These are phyloP conservation scores for Lasiosphaeriaceae sp. DNA, from an alignment of 495 filamentous ascomycete genomes.

Conservation along the genomic window DNA sequence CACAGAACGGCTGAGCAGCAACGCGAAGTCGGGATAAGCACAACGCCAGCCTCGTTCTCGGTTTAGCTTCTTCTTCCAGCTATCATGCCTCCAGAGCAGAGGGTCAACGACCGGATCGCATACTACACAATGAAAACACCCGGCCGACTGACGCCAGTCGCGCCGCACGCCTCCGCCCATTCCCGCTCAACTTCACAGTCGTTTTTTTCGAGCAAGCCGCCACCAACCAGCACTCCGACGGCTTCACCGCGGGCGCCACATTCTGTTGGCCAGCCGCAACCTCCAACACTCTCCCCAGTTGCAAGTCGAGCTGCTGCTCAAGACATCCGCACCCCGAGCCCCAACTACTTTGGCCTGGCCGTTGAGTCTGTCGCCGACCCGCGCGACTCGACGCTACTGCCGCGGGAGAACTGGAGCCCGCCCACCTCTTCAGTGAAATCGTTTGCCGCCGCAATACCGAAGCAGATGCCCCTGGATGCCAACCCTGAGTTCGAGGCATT, in stretches of 20 bases:
- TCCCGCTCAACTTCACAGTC: slow-evolving; percentile 38
- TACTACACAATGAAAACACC: slow-evolving; percentile 48
- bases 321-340: slow-evolving; percentile 53
- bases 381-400: slow-evolving; percentile 55
- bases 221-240: slow-evolving; percentile 36
- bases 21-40: not conserved
- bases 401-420: slow-evolving; percentile 69
- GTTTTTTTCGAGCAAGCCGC: slow-evolving; percentile 28
- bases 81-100: slow-evolving; percentile 22
- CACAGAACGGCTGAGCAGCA: not conserved
- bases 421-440: slow-evolving; percentile 64
- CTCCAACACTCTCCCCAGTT: slow-evolving; percentile 38
- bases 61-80: not conserved
- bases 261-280: slow-evolving; percentile 43
- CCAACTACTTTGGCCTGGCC: slow-evolving; percentile 78
- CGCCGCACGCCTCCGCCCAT: slow-evolving; percentile 36
- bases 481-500: slow-evolving; percentile 78
- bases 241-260: slow-evolving; percentile 37
- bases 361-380: slow-evolving; percentile 57
- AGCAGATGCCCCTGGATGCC: slow-evolving; percentile 62
- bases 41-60: not conserved
- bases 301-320: slow-evolving; percentile 17
- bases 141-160: slow-evolving; percentile 34
- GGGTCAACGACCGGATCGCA: slow-evolving; percentile 30
- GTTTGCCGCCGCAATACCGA: slow-evolving; percentile 63